These are phyloP conservation scores for Capillidium heterosporum DNA, from an alignment of 371 early-diverging fungal genomes.

Conservation along the genomic window DNA sequence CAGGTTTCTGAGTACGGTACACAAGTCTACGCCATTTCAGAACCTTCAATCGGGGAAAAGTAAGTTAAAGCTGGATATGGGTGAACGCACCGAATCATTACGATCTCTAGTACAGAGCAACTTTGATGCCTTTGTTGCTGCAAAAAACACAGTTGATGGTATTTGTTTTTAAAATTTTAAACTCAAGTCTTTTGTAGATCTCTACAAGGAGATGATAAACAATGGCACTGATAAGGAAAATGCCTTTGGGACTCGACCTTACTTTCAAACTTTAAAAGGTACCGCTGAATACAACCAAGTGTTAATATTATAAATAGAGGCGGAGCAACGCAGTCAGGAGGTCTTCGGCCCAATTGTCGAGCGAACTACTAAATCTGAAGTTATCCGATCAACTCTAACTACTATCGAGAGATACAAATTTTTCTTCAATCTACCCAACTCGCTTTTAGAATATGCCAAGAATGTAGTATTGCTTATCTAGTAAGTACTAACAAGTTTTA, in stretches of 20 bases:
- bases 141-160: conserved; percentile 88
- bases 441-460: conserved; percentile 56
- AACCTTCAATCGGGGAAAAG: conserved; percentile 61
- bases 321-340: conserved; percentile 45
- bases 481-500: conserved; percentile 10
- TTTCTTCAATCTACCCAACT: conserved; percentile 83
- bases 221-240: conserved; percentile 56
- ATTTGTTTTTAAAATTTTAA: not conserved
- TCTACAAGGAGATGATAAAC: conserved; percentile 77
- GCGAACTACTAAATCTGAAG: conserved; percentile 65
- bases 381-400: conserved; percentile 73
- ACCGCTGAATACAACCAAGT: not conserved
- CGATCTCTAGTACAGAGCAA: conserved; percentile 79
- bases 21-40: conserved; percentile 58
- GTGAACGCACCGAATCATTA: conserved; percentile 66
- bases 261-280: conserved; percentile 18
- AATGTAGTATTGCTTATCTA: conserved; percentile 22
- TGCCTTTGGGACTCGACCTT: conserved; percentile 51
- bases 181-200: conserved; percentile 18
- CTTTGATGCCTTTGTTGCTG: conserved; percentile 90
- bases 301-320: conserved; percentile 18
- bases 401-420: conserved; percentile 83
- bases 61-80: conserved; percentile 44
- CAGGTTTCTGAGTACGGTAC: conserved; percentile 62
- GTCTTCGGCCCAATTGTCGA: conserved; percentile 81